Evolutionary conservation across 2,329 filamentous ascomycete genomes (phyloP).

Genomic region (Scedosporium apiospermum): DNA sequence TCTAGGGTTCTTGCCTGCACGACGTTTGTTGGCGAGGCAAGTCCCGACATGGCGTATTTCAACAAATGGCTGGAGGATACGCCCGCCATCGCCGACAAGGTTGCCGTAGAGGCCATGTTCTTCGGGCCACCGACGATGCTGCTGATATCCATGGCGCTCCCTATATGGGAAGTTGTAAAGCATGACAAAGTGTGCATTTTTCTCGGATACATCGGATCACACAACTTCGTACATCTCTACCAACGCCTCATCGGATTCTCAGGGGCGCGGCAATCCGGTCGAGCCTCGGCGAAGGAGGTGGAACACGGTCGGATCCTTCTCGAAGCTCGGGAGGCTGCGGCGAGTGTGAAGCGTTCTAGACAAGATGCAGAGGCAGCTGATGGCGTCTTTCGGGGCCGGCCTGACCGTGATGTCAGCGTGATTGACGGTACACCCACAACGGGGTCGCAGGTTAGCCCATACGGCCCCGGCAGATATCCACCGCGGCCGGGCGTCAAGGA

Average conservation of each 20-base stretch:
- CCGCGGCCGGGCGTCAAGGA: conserved; percentile 7
- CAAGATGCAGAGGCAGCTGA: not conserved
- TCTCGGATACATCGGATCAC: conserved; percentile 55
- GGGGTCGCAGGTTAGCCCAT: conserved; percentile 9
- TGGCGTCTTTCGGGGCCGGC: not conserved
- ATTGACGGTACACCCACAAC: conserved; percentile 2
- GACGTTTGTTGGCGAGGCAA: conserved; percentile 56
- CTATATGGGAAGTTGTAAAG: conserved; percentile 55
- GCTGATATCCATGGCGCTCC: conserved; percentile 55
- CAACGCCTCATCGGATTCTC: conserved; percentile 40
- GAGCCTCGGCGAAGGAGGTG: conserved; percentile 40
- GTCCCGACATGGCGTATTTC: conserved; percentile 56
- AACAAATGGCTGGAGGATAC: conserved; percentile 56
- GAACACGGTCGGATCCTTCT: conserved; percentile 49
- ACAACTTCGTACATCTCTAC: conserved; percentile 58
- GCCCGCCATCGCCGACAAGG: conserved; percentile 45
- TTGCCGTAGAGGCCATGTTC: conserved; percentile 59
- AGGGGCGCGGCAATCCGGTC: conserved; percentile 10
- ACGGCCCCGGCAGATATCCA: not conserved
- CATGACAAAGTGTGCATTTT: conserved; percentile 59
- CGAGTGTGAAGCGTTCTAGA: conserved; percentile 12
- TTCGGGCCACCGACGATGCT: conserved; percentile 57
- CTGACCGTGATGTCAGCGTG: not conserved
- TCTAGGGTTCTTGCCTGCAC: conserved; percentile 56
- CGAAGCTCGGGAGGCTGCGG: conserved; percentile 39